These are phyloP conservation scores for Besnoitia besnoiti DNA, from an alignment of 169 alveolate genomes.

Conservation along the genomic window DNA sequence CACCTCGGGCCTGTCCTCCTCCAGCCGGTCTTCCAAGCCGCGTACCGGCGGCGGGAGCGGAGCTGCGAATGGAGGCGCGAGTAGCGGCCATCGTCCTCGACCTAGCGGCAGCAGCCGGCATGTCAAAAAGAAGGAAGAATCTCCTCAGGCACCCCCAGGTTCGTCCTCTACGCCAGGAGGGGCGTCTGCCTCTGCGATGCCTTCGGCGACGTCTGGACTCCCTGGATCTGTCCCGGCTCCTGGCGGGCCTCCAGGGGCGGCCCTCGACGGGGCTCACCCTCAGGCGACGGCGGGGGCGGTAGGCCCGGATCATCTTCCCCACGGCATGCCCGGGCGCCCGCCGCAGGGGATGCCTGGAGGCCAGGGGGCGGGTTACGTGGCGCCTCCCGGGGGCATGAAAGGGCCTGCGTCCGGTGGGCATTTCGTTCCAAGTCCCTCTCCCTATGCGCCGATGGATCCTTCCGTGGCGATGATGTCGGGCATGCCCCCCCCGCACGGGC, in stretches of 20 bases:
- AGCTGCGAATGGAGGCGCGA: slow-evolving; percentile 11
- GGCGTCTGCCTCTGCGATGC: background rate
- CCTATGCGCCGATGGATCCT: background rate
- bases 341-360: too few species aligned
- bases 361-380: background rate
- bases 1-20: background rate
- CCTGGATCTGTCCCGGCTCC: background rate
- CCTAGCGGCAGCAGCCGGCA: background rate
- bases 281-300: background rate
- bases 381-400: background rate
- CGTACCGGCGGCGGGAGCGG: background rate
- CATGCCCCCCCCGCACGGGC: too few species aligned
- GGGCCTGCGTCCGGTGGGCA: background rate
- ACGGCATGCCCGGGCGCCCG: background rate
- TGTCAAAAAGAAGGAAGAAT: slow-evolving; percentile 12
- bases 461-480: background rate
- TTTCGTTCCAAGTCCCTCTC: background rate
- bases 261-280: background rate
- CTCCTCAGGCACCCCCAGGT: background rate
- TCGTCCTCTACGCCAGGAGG: background rate
- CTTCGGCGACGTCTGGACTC: background rate
- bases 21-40: background rate
- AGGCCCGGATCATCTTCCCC: background rate
- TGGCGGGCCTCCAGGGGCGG: background rate
- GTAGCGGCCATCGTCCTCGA: background rate